Evolutionary conservation across 352 stramenopile genomes (phyloP).

Genomic region (Halophytophthora polymorphica): DNA sequence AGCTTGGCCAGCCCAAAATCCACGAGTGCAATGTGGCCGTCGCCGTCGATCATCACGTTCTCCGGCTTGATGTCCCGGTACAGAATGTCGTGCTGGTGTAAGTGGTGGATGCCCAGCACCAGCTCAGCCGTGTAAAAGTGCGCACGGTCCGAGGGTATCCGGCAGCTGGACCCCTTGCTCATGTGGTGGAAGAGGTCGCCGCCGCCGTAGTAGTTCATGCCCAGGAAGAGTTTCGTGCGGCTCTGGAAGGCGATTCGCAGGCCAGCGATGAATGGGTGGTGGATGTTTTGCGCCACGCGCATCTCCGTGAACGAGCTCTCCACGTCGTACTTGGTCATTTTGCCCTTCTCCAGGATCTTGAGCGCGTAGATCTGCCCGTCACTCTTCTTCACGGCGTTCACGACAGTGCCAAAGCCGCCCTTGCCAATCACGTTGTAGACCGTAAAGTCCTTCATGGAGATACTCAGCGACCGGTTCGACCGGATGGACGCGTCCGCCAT

Average conservation of each 20-base stretch:
- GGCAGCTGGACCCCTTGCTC: constrained; percentile 84
- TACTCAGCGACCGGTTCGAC: constrained; percentile 81
- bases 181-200: constrained; percentile 89
- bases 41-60: constrained; percentile 94
- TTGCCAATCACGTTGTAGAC: constrained; percentile 91
- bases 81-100: constrained; percentile 94
- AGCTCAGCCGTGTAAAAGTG: constrained; percentile 94
- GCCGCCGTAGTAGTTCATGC: constrained; percentile 88
- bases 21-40: constrained; percentile 94
- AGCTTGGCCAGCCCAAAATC: constrained; percentile 95
- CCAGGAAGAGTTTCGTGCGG: constrained; percentile 81
- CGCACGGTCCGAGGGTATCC: constrained; percentile 76
- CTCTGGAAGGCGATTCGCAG: constrained; percentile 88
- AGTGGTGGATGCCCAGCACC: constrained; percentile 89
- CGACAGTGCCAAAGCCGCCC: constrained; percentile 84
- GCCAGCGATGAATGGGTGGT: constrained; percentile 85
- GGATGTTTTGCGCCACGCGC: constrained; percentile 85
- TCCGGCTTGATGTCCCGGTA: constrained; percentile 97
- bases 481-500: constrained; percentile 73
- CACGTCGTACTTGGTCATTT: constrained; percentile 90
- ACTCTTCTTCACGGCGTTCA: constrained; percentile 89
- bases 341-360: constrained; percentile 89
- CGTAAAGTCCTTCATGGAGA: constrained; percentile 89
- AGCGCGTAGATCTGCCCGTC: constrained; percentile 89
- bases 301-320: constrained; percentile 89